Conservation (phyloP, 805 yeast species). For the Metschnikowia noctiluminum region DNA sequence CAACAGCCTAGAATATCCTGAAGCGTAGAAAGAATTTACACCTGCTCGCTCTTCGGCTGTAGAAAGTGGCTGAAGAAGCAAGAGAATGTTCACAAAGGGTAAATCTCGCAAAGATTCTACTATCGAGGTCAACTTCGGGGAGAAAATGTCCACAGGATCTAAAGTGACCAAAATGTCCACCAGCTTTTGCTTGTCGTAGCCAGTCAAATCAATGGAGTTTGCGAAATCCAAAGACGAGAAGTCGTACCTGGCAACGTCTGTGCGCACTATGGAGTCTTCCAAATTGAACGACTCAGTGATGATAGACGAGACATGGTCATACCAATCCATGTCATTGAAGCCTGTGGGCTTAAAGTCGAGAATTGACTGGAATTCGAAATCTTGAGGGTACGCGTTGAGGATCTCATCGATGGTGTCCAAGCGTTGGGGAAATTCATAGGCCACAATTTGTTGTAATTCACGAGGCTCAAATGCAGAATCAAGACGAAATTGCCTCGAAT, state of each 20-base stretch:
- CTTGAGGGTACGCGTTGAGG: constrained; percentile 25
- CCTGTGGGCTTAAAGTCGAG: constrained; percentile 16
- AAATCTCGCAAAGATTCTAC: constrained; percentile 37
- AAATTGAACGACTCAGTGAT: constrained; percentile 44
- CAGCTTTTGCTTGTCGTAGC: constrained; percentile 24
- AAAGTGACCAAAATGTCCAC: constrained; percentile 58
- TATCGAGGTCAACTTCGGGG: constrained; percentile 61
- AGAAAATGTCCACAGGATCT: constrained; percentile 68
- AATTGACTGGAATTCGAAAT: constrained; percentile 16
- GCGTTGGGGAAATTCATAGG: constrained; percentile 48
- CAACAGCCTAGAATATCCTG: constrained; percentile 34
- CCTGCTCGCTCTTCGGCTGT: constrained; percentile 37
- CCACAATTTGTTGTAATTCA: constrained; percentile 38
- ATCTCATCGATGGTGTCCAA: constrained; percentile 31
- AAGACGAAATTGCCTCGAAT: constrained; percentile 51
- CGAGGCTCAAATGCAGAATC: constrained; percentile 18
- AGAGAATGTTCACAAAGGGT: constrained; percentile 49
- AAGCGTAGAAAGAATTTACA: constrained; percentile 58
- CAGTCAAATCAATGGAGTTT: constrained; percentile 25
- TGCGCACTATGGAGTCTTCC: constrained; percentile 39
- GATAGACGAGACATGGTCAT: constrained; percentile 43
- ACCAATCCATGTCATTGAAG: constrained; percentile 37
- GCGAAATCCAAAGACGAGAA: constrained; percentile 31
- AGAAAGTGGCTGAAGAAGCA: constrained; percentile 57
- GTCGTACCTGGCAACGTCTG: constrained; percentile 47